Base-by-base conservation (phyloP, 345 rosid species). In the Adansonia digitata region DNA sequence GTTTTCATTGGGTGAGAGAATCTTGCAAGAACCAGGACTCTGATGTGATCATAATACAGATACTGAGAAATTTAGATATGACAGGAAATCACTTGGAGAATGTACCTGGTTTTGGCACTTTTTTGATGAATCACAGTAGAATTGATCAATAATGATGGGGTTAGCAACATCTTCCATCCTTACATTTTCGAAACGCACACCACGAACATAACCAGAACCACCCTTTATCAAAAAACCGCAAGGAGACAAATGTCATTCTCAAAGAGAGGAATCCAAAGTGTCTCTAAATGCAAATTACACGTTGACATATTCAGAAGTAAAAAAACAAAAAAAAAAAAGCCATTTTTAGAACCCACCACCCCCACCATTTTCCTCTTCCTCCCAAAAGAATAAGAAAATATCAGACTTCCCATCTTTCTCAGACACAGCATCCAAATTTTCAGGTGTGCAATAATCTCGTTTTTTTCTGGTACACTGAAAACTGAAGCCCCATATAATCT, bases 61-160 rank as follows among this genome's bases (percentile, higher is more conserved):
- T 34, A 7, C 4, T n/a, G 42, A 46, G 11, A 31, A n/a, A 37
- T 69, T 53, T 43, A 31, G 57, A 62, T 6, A 53, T 34, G 43
- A 53, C n/a, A 56, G 15, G 74, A 52, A 5, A 34, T 76, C 69
- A 75, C 29, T 51, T 13, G 46, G 20, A 53, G 29, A 20, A 55
- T 34, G 20, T 73, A 93, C 99, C 98, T 91, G 94, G 84, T 93
- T 93, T 79, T 80, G 85, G 84, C 98, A 95, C 46, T 82, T 14
- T 76, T 68, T 80, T 26, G 97, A 94, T 0, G 98, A 95, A 85
- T 95, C 99, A 27, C 99, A 95, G 79, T 95, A 95, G 91, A 93
- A 95, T 55, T 95, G 98, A 77, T 95, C 99, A 20, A 95, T 95
- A 63, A 95, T 84, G 71, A 95, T 91, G 27, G 97, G 98, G 82